A percentile compares a stretch with the other conserved stretches of the same genome.
Conservation (phyloP, 2,329 filamentous ascomycete genomes). For the Penicillium vulpinum region DNA sequence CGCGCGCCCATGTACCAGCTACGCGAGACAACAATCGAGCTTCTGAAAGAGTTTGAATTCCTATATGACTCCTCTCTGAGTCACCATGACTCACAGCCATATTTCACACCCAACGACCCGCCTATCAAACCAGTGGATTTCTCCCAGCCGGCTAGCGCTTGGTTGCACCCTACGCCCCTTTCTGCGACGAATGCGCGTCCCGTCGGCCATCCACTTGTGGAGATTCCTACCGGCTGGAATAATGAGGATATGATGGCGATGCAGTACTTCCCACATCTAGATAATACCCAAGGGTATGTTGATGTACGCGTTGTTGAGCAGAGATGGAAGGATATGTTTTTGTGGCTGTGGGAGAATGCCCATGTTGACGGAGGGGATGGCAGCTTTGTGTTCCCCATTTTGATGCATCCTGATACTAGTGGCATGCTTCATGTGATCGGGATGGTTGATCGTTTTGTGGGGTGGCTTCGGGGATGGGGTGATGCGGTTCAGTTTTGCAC, state of each 20-base stretch:
- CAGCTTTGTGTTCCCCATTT: neutral
- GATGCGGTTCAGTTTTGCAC: neutral
- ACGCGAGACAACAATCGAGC: neutral
- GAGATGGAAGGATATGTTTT: slow-evolving; percentile 59
- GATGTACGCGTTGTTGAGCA: slow-evolving; percentile 55
- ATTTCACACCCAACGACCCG: neutral
- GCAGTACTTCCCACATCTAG: neutral
- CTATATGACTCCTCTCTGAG: neutral
- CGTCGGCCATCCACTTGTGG: neutral
- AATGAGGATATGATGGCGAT: neutral
- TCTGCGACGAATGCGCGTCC: neutral
- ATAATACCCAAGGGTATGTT: slow-evolving; percentile 50
- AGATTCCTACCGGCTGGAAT: neutral
- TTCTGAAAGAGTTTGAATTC: neutral
- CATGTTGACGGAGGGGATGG: neutral
- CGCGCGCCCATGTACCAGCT: neutral
- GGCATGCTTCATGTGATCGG: neutral
- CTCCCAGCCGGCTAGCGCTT: neutral
- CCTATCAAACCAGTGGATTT: neutral
- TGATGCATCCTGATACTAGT: neutral
- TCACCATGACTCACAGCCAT: neutral
- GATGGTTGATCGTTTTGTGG: neutral
- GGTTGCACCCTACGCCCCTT: neutral
- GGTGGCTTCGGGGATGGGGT: neutral
- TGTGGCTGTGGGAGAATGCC: slow-evolving; percentile 50